phyloP scores from a whole-genome alignment of 805 yeast species.

The Yarrowia divulgata region DNA sequence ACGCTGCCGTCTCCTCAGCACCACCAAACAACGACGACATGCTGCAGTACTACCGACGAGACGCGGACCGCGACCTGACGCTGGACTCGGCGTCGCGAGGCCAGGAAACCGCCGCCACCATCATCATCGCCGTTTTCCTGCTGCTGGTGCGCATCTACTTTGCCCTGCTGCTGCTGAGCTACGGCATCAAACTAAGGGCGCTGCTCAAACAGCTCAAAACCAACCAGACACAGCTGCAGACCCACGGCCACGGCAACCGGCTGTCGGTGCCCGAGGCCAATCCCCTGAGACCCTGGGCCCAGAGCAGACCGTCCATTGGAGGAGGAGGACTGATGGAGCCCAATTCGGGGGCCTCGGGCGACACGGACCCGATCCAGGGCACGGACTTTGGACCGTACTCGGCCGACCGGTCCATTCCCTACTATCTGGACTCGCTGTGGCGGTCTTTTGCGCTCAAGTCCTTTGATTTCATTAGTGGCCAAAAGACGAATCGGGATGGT shows the following conservation, averaged over 20 bases:
- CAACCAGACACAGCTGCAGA: conserved; percentile 38
- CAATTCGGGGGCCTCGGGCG: background rate
- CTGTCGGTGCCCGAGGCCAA: conserved; percentile 28
- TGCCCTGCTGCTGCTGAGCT: conserved; percentile 60
- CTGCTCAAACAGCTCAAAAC: conserved; percentile 36
- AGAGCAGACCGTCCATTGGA: conserved; percentile 18
- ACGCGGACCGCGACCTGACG: conserved; percentile 20
- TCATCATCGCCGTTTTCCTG: conserved; percentile 57
- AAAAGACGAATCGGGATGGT: conserved; percentile 1
- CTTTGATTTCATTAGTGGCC: conserved; percentile 18
- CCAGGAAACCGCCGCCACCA: conserved; percentile 53
- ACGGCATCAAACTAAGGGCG: conserved; percentile 45
- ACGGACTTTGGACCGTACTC: conserved; percentile 36
- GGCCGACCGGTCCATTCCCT: conserved; percentile 32
- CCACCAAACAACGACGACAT: background rate
- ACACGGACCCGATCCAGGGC: conserved; percentile 24
- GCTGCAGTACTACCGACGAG: background rate
- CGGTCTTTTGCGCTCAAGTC: conserved; percentile 31
- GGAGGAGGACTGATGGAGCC: conserved; percentile 25
- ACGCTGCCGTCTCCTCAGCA: background rate
- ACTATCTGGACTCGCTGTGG: conserved; percentile 38
- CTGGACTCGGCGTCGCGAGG: conserved; percentile 45
- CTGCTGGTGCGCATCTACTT: conserved; percentile 60
- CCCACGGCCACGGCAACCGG: conserved; percentile 28
- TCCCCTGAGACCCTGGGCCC: conserved; percentile 34